Percentiles rank a stretch among this genome's conserved stretches.
These are phyloP conservation scores for Penicillium oxalicum DNA, from an alignment of 2,329 filamentous ascomycete species.

Conservation along the genomic window DNA sequence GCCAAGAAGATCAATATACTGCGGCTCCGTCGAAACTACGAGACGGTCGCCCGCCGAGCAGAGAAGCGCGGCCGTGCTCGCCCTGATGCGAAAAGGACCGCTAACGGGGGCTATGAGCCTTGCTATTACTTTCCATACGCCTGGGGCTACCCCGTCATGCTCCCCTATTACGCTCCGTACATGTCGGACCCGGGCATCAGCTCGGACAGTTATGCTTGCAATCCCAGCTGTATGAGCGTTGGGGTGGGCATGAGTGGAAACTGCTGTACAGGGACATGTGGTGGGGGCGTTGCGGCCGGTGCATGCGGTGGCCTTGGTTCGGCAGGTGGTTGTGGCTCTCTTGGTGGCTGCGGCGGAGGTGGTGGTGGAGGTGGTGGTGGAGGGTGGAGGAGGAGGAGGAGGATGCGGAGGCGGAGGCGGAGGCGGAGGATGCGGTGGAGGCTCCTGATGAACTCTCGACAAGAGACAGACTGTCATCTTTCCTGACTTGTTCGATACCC, in stretches of 20 bases:
- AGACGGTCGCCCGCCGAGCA: conserved; percentile 30
- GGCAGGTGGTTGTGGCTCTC: conserved; percentile 26
- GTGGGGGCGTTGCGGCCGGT: conserved; percentile 41
- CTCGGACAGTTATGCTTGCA: conserved; percentile 38
- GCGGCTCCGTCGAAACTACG: conserved; percentile 48
- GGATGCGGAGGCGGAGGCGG: conserved; percentile 18
- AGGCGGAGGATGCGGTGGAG: conserved; percentile 7
- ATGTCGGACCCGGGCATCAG: conserved; percentile 40
- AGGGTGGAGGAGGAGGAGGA: conserved; percentile 23
- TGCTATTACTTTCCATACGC: conserved; percentile 31
- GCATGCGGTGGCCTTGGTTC: conserved; percentile 38
- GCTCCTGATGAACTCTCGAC: background rate
- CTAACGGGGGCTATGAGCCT: conserved; percentile 13
- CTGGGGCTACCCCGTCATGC: conserved; percentile 42
- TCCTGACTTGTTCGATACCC: background rate
- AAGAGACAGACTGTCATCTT: background rate
- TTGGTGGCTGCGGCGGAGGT: conserved; percentile 31
- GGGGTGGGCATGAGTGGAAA: conserved; percentile 39
- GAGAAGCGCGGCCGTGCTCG: conserved; percentile 25
- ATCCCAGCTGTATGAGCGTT: conserved; percentile 43
- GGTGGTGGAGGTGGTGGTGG: conserved; percentile 2
- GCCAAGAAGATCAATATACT: conserved; percentile 4
- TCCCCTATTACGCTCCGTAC: conserved; percentile 45
- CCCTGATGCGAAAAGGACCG: conserved; percentile 27
- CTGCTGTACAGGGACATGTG: conserved; percentile 44